Conservation (phyloP, 345 rosid genomes). For the Laguncularia racemosa region DNA sequence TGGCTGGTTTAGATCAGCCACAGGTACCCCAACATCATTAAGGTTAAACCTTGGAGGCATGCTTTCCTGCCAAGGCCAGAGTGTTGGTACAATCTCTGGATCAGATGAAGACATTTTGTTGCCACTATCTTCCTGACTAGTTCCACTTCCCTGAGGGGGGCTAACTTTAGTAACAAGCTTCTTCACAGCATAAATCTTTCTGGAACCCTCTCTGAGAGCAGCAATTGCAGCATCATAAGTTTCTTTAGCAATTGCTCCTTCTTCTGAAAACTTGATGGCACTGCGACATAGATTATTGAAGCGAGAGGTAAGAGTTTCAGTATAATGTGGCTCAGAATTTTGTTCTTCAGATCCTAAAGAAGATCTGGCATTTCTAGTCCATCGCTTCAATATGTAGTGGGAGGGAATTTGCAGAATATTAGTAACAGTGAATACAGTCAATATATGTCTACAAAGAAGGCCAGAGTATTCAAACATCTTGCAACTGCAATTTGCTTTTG, state of each 20-base stretch:
- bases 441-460: conserved; percentile 50
- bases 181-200: conserved; percentile 31
- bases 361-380: conserved; percentile 58
- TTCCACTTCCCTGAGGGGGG: conserved; percentile 31
- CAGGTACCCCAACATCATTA: conserved; percentile 38
- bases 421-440: conserved; percentile 62
- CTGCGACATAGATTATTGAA: conserved; percentile 50
- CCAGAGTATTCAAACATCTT: conserved; percentile 69
- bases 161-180: conserved; percentile 34
- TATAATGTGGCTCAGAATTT: conserved; percentile 19
- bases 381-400: conserved; percentile 47
- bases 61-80: conserved; percentile 61
- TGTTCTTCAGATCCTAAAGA: conserved; percentile 34
- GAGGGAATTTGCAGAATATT: conserved; percentile 58
- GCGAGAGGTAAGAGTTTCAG: conserved; percentile 38
- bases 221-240: conserved; percentile 38
- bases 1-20: conserved; percentile 51
- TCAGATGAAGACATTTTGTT: conserved; percentile 25
- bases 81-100: conserved; percentile 32
- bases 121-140: conserved; percentile 29
- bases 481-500: conserved; percentile 56
- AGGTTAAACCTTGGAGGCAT: conserved; percentile 34
- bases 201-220: conserved; percentile 39
- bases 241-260: conserved; percentile 47
- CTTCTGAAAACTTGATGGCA: conserved; percentile 51